phyloP scores from a whole-genome alignment of 2,329 filamentous ascomycete genomes.

The Cercospora sesami region DNA sequence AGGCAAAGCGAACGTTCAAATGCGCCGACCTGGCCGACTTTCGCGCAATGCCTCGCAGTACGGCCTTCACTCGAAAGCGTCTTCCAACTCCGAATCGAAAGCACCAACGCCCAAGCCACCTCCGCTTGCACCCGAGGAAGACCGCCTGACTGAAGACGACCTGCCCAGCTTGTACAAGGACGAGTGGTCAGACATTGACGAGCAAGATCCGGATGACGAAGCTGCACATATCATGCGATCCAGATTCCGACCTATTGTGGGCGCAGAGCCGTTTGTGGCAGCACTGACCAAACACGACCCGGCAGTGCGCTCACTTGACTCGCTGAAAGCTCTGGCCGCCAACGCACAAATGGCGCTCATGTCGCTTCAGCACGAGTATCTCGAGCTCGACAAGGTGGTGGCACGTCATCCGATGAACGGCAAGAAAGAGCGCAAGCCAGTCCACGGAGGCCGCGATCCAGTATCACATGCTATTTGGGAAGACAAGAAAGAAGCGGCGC shows the following conservation, averaged over 20 bases:
- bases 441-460: slow-evolving; percentile 50
- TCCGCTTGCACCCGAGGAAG: slow-evolving; percentile 37
- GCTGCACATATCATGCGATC: slow-evolving; percentile 46
- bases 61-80: slow-evolving; percentile 19
- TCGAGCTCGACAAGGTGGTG: slow-evolving; percentile 56
- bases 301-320: slow-evolving; percentile 50
- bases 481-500: slow-evolving; percentile 60
- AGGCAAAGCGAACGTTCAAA: slow-evolving; percentile 8
- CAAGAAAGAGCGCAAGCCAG: slow-evolving; percentile 54
- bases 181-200: slow-evolving; percentile 25
- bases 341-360: slow-evolving; percentile 56
- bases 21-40: slow-evolving; percentile 15
- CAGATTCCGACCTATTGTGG: slow-evolving; percentile 46
- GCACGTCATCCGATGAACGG: slow-evolving; percentile 47
- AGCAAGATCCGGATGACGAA: slow-evolving; percentile 33
- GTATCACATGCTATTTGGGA: slow-evolving; percentile 53
- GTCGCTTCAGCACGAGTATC: slow-evolving; percentile 60
- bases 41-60: slow-evolving; percentile 13
- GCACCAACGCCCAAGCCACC: slow-evolving; percentile 37
- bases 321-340: slow-evolving; percentile 56
- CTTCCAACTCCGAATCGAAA: slow-evolving; percentile 28
- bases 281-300: slow-evolving; percentile 47
- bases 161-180: slow-evolving; percentile 34
- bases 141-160: slow-evolving; percentile 35
- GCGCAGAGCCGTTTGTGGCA: slow-evolving; percentile 45